Percentiles rank a stretch among this genome's conserved stretches.
phyloP scores from a whole-genome alignment of 1,284 basidiomycete genomes.

The Testicularia cyperi region DNA sequence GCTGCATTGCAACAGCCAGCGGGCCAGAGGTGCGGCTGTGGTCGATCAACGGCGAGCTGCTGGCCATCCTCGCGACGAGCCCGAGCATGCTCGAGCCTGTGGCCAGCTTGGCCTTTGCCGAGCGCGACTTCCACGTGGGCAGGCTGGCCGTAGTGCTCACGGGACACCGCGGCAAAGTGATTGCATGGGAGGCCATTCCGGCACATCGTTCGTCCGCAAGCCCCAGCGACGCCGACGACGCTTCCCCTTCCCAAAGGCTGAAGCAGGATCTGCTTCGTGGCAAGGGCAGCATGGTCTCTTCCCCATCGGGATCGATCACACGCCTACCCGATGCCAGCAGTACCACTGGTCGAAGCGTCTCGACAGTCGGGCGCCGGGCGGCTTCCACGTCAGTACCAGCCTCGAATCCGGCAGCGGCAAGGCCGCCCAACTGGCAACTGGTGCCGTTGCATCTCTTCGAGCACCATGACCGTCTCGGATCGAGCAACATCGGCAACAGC shows the following conservation, averaged over 20 bases:
- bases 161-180: slow-evolving; percentile 52
- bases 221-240: too few species aligned
- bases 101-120: slow-evolving; percentile 74
- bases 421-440: not conserved
- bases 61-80: slow-evolving; percentile 69
- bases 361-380: too few species aligned
- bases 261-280: too few species aligned
- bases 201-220: too few species aligned
- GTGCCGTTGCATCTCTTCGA: slow-evolving; percentile 39
- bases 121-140: slow-evolving; percentile 66
- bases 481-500: too few species aligned
- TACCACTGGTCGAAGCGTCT: too few species aligned
- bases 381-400: too few species aligned
- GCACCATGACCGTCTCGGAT: slow-evolving; percentile 29
- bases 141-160: slow-evolving; percentile 51
- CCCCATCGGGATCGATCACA: not conserved
- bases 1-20: slow-evolving; percentile 79
- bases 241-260: too few species aligned
- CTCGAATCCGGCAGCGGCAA: too few species aligned
- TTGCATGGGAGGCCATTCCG: slow-evolving; percentile 49
- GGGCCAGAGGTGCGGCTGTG: slow-evolving; percentile 71
- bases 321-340: too few species aligned
- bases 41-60: slow-evolving; percentile 76
- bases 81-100: slow-evolving; percentile 61
- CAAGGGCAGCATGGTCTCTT: slow-evolving; percentile 1